Percentiles rank a stretch among this genome's conserved stretches.
Conservation (phyloP, 352 stramenopile genomes). For the Globisporangium echinulatum region DNA sequence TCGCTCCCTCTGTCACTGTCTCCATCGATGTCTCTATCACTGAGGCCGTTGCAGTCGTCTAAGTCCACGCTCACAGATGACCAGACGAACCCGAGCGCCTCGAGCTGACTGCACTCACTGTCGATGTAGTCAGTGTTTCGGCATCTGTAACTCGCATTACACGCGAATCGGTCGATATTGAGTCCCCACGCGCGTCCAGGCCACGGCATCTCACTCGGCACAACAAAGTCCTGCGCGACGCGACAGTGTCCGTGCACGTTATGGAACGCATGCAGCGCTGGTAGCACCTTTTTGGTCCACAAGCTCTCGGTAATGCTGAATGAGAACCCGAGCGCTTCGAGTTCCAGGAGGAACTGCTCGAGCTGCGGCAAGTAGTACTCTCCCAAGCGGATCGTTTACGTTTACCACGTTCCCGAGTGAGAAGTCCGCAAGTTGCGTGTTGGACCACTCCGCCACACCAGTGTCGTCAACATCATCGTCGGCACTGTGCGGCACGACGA, state of each 20-base stretch:
- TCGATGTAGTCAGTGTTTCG: too few species aligned
- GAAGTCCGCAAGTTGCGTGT: conserved; percentile 22
- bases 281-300: conserved; percentile 48
- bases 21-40: too few species aligned
- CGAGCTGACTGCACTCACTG: too few species aligned
- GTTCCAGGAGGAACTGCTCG: conserved; percentile 22
- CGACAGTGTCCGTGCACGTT: conserved; percentile 30
- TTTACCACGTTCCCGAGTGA: conserved; percentile 43
- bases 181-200: too few species aligned
- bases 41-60: too few species aligned
- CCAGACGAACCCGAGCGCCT: too few species aligned
- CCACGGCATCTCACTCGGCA: too few species aligned
- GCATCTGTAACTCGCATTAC: too few species aligned
- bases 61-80: too few species aligned
- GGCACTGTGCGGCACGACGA: conserved; percentile 19
- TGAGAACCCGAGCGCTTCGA: conserved; percentile 42
- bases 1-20: too few species aligned
- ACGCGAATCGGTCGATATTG: too few species aligned
- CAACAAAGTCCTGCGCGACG: too few species aligned
- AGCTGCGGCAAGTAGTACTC: conserved; percentile 25
- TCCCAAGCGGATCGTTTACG: conserved; percentile 21
- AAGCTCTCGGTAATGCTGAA: conserved; percentile 37
- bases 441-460: conserved; percentile 12
- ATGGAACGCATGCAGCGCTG: conserved; percentile 36
- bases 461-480: neutral